Percentiles rank a stretch among this genome's conserved stretches.
Conservation (phyloP, 2,329 filamentous ascomycete genomes). For the Tolypocladium ophioglossoides region DNA sequence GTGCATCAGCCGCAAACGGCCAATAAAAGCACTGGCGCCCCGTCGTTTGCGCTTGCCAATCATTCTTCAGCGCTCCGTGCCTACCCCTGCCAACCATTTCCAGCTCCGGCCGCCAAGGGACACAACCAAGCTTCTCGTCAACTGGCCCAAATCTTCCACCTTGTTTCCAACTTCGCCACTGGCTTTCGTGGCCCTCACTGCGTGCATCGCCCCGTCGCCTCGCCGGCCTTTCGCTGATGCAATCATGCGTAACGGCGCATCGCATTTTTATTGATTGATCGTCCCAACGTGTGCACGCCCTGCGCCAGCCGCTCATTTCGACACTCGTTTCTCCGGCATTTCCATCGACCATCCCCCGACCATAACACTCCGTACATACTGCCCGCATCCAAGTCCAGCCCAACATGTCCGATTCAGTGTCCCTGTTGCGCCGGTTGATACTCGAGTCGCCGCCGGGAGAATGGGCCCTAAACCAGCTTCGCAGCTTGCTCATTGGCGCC, state of each 20-base stretch:
- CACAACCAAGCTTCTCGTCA: not conserved
- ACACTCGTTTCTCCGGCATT: not conserved
- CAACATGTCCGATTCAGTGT: constrained; percentile 43
- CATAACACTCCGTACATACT: not conserved
- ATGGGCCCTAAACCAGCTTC: constrained; percentile 70
- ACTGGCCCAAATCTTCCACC: not conserved
- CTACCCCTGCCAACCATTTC: not conserved
- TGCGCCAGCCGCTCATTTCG: not conserved
- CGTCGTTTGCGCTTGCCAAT: not conserved
- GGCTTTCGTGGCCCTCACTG: constrained; percentile 9
- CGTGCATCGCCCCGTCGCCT: constrained; percentile 3
- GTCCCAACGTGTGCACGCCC: not conserved
- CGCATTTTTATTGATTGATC: not conserved
- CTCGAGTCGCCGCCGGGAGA: constrained; percentile 82
- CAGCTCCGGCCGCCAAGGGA: not conserved
- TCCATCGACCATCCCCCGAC: not conserved
- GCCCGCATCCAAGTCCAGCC: not conserved
- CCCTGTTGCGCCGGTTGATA: constrained; percentile 54
- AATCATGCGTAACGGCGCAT: not conserved
- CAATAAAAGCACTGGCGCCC: not conserved
- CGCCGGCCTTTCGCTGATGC: not conserved
- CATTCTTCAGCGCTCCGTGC: not conserved
- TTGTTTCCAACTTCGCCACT: constrained; percentile 10
- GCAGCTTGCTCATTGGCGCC: constrained; percentile 79
- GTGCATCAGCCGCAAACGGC: not conserved